phyloP scores from a whole-genome alignment of 176 grass and related monocot species.

The Bonia amplexicaulis region DNA sequence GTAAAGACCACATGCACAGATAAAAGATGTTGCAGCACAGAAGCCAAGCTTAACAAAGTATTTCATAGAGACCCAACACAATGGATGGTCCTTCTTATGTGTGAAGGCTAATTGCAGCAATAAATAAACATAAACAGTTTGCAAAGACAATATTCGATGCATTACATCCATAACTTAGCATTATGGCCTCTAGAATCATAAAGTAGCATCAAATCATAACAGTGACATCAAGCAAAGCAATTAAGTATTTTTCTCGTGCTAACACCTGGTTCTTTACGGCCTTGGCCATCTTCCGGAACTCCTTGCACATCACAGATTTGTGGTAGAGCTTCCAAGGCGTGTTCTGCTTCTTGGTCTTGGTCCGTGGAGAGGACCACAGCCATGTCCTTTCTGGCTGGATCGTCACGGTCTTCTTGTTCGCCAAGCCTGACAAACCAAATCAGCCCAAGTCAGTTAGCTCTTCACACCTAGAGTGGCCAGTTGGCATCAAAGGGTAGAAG shows the following conservation, averaged over 20 bases:
- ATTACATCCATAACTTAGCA: background rate
- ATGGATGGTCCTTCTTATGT: background rate
- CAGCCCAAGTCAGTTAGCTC: background rate
- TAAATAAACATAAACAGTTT: background rate
- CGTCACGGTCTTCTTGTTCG: slow-evolving; percentile 63
- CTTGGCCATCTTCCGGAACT: slow-evolving; percentile 87
- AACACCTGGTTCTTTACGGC: slow-evolving; percentile 84
- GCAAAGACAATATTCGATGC: background rate
- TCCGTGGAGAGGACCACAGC: slow-evolving; percentile 46
- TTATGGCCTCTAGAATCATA: background rate
- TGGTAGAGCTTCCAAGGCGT: slow-evolving; percentile 40
- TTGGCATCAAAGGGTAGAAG: background rate
- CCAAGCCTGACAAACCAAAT: slow-evolving; percentile 50
- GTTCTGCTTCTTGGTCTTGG: slow-evolving; percentile 84
- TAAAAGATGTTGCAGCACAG: background rate
- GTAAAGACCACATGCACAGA: background rate
- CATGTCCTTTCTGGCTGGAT: slow-evolving; percentile 62
- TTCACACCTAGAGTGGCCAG: background rate
- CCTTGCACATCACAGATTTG: slow-evolving; percentile 79
- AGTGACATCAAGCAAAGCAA: background rate
- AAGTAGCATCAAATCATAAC: background rate
- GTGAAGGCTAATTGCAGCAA: background rate
- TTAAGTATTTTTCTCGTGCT: background rate
- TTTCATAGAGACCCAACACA: background rate
- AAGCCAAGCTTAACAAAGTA: slow-evolving; percentile 51